A percentile compares a stretch with the other conserved stretches of the same genome.
These are phyloP conservation scores for Ganoderma resinaceum DNA, from an alignment of 1,284 basidiomycete species.

Conservation along the genomic window DNA sequence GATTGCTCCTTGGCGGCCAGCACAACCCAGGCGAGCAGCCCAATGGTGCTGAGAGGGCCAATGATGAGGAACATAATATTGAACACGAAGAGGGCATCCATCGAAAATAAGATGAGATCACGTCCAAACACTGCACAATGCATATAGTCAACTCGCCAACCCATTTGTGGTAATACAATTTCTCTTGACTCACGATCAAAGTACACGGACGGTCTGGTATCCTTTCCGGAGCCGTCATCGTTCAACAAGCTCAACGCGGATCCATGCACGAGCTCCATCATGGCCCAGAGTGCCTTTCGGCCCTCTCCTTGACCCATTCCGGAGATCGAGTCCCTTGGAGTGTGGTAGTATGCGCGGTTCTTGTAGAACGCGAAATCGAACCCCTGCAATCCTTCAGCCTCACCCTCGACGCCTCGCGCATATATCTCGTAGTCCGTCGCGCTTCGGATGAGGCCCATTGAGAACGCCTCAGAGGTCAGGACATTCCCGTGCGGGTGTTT, in stretches of 20 bases:
- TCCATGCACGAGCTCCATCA: slow-evolving; percentile 70
- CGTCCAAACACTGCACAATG: slow-evolving; percentile 62
- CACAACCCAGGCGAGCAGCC: slow-evolving; percentile 46
- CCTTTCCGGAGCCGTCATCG: slow-evolving; percentile 37
- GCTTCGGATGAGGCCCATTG: slow-evolving; percentile 65
- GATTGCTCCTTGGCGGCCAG: slow-evolving; percentile 30
- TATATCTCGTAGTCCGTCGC: slow-evolving; percentile 77
- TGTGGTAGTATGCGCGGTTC: slow-evolving; percentile 75
- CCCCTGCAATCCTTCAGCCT: slow-evolving; percentile 59
- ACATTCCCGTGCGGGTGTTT: slow-evolving; percentile 76
- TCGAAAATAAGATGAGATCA: slow-evolving; percentile 59
- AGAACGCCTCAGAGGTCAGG: slow-evolving; percentile 69
- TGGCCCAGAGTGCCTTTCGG: slow-evolving; percentile 70
- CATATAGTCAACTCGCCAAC: neutral
- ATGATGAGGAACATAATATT: slow-evolving; percentile 67
- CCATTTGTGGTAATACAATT: neutral
- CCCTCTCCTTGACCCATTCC: slow-evolving; percentile 57
- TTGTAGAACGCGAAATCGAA: slow-evolving; percentile 80
- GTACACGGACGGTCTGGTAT: slow-evolving; percentile 56
- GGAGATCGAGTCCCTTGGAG: slow-evolving; percentile 56
- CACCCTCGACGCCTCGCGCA: slow-evolving; percentile 29
- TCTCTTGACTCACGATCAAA: slow-evolving; percentile 67
- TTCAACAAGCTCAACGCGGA: slow-evolving; percentile 63
- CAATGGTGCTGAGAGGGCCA: slow-evolving; percentile 62
- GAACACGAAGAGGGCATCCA: slow-evolving; percentile 56